Conservation (phyloP, 495 filamentous ascomycete genomes). For the Penicillium soppii region DNA sequence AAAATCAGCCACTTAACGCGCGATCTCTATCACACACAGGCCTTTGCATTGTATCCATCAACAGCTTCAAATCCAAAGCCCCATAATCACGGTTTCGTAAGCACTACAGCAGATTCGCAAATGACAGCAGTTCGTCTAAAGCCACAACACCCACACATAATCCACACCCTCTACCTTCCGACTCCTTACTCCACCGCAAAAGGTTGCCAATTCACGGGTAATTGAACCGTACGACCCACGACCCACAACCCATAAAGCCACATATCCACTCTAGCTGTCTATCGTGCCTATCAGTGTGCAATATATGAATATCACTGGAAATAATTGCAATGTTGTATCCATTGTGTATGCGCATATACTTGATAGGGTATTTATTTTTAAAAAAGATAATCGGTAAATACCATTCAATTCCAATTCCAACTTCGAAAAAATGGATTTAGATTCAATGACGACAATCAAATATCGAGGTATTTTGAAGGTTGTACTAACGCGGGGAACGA, state of each 20-base stretch:
- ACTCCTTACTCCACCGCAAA: neutral
- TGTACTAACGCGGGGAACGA: too few relatives aligned
- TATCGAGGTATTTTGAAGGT: too few relatives aligned
- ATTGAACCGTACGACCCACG: neutral
- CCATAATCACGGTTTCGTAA: neutral
- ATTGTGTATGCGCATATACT: neutral
- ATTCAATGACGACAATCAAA: neutral
- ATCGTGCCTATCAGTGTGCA: neutral
- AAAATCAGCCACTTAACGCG: neutral
- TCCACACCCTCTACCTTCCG: neutral
- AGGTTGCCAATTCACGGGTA: neutral
- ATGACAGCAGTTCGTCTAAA: constrained; percentile 2
- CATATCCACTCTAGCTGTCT: neutral
- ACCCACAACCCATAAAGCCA: neutral
- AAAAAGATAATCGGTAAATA: neutral
- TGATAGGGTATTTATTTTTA: neutral
- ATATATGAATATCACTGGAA: neutral
- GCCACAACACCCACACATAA: neutral
- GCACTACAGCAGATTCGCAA: neutral
- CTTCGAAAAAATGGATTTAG: neutral
- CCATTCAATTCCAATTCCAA: too few relatives aligned
- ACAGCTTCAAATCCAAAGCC: neutral
- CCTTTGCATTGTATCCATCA: too few relatives aligned
- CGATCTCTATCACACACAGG: neutral
- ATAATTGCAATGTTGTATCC: too few relatives aligned